Base-by-base conservation (phyloP, 768 basidiomycete genomes). In the Mycena vulgaris region DNA sequence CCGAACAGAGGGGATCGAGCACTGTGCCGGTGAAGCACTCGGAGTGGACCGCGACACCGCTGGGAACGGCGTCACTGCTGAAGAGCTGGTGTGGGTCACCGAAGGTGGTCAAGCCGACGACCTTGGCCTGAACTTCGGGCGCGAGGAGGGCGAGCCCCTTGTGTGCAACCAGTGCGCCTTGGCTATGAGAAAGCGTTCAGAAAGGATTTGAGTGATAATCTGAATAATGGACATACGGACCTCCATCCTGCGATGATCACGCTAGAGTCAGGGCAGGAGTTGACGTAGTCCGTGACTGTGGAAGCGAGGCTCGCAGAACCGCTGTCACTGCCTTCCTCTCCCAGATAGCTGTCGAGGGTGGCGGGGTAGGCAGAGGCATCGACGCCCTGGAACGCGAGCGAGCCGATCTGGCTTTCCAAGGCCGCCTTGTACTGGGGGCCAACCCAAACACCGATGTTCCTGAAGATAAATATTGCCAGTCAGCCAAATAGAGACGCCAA, bases 361-460 rank as follows among this genome's bases (percentile, higher is more conserved):
- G 73, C 73, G n/a, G 62, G 65, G 66, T 74, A 74, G 8, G 47
- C 69, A 35, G 62, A 35, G 13, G 73, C 35, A 25, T 71, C 69
- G 31, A 74, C 73, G 27, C 73, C 73, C 61, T 74, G 69, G 58
- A 74, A 74, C 2, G 73, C 73, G 58, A 72, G 57, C 47, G 63
- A 63, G 42, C 28, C 31, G 45, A 72, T 68, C 13, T 39, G 52
- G 35, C 47, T 59, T 39, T 56, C 2, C 61, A 70, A 37, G 6
- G 71, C 71, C 27, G 66, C 25, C 21, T 68, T 21, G 69, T 71
- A 71, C 25, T 74, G 69, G 14, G 73, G 73, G 40, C 73, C 73
- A 39, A 74, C 69, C 73, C 73, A 74, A 35, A 70, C 69, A 31
- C 73, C 73, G 17, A 74, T 71, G 69, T 74, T 74, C 14, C 71